Evolutionary conservation across 2,329 filamentous ascomycete species (phyloP), one percentile per base, ranked within the genome.

Genomic region (Thielaviopsis euricoi): DNA sequence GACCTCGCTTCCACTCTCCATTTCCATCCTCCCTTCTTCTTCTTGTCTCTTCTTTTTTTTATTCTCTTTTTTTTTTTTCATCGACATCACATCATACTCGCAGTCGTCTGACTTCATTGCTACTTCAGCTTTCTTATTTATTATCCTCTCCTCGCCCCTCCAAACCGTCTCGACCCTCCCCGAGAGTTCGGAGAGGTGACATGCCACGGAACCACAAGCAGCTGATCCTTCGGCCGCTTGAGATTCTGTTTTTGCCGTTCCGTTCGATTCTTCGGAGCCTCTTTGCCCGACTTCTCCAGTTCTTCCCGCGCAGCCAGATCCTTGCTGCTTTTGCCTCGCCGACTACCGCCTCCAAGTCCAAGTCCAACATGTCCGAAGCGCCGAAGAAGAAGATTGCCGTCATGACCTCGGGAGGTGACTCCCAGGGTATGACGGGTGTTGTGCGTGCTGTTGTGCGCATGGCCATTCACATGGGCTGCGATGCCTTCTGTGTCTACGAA

Each of bases 361-460:
- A 53, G 48, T 21, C n/a, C 23, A 67, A 60, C 55, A 76, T 78
- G 76, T 70, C 71, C 46, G 58, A 58, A 40, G 53, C 57, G 51
- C 67, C 71, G 59, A 80, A 75, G 67, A 81, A 82, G 71, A 81
- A 80, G 71, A 91, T 96, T 69, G 90, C 85, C 63, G 83, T 96
- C 70, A 89, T 96, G 85, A 96, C 90, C 67, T 94, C 87, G 64
- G 90, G 90, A 67, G 90, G 90, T 67, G 90, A 96, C 77, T 88
- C 89, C 63, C 90, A 89, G 2, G 90, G 90, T 69, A 96, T 96
- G 90, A 95, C 93, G 71, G 89, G 83, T 61, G 87, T 87, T 40
- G 89, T 96, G 43, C 82, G 90, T 61, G 89, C 90, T 54, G 87
- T 95, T 26, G 87, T 98, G 60, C 86, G 93, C 64, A 95, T 89